phyloP scores from a whole-genome alignment of 208 protist species.

The Endotrypanum monterogeii region DNA sequence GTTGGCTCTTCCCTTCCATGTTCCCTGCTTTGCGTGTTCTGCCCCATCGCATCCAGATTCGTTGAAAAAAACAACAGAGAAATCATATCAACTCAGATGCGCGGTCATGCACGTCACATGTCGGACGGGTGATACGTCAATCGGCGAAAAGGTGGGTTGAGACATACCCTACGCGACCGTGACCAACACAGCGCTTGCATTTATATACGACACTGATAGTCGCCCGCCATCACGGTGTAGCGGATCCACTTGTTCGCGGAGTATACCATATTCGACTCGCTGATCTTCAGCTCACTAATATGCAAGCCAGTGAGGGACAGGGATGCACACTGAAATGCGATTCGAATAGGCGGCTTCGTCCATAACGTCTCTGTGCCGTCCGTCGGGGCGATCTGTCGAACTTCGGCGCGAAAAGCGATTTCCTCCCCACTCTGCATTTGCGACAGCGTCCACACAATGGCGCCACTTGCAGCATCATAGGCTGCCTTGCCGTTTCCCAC shows the following conservation, averaged over 20 bases:
- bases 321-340: constrained; percentile 95
- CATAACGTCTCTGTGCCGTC: constrained; percentile 77
- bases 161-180: constrained; percentile 1
- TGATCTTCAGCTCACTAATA: constrained; percentile 94
- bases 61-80: background rate
- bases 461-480: constrained; percentile 88
- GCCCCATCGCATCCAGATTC: background rate
- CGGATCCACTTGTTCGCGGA: constrained; percentile 97
- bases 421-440: constrained; percentile 81
- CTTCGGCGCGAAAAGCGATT: constrained; percentile 87
- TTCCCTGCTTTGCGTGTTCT: background rate
- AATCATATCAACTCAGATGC: background rate
- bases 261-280: constrained; percentile 81
- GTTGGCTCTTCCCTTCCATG: background rate
- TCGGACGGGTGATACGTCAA: background rate
- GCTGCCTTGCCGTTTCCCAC: constrained; percentile 87
- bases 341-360: constrained; percentile 95
- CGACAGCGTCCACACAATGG: constrained; percentile 93
- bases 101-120: background rate
- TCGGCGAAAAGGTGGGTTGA: background rate
- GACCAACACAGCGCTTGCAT: background rate
- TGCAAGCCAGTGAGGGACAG: constrained; percentile 96
- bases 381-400: constrained; percentile 90
- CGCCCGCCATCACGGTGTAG: constrained; percentile 97
- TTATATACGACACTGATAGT: constrained; percentile 96